Percentiles rank a stretch among this genome's conserved stretches.
These are phyloP conservation scores for Wickerhamiella parazyma DNA, from an alignment of 805 yeast genomes.

Conservation along the genomic window DNA sequence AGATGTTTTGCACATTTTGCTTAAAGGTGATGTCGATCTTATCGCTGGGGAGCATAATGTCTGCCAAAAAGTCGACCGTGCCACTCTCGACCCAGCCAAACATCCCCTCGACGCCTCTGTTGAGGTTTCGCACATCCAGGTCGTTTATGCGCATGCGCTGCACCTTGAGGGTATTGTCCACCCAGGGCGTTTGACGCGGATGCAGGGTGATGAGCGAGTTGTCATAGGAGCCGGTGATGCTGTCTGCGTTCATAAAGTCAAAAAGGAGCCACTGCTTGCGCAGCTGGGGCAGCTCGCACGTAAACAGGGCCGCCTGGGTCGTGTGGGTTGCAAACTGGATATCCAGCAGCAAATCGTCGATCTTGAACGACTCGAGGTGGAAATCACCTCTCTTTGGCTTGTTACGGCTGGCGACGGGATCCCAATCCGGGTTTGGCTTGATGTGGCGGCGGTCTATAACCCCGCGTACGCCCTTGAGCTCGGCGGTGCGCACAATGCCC, in stretches of 20 bases:
- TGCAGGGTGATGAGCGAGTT: slow-evolving; percentile 87
- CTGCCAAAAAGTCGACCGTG: slow-evolving; percentile 85
- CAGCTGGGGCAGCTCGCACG: slow-evolving; percentile 63
- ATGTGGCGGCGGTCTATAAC: slow-evolving; percentile 86
- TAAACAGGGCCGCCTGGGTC: slow-evolving; percentile 45
- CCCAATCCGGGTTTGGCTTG: slow-evolving; percentile 66
- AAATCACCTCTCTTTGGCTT: slow-evolving; percentile 76
- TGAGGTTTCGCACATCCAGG: slow-evolving; percentile 74
- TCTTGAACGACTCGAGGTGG: slow-evolving; percentile 67
- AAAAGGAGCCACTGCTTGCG: slow-evolving; percentile 89
- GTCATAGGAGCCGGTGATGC: slow-evolving; percentile 83
- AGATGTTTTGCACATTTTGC: slow-evolving; percentile 27
- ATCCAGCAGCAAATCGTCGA: slow-evolving; percentile 77
- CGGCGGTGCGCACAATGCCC: slow-evolving; percentile 72
- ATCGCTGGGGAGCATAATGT: slow-evolving; percentile 65
- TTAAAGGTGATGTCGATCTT: slow-evolving; percentile 35
- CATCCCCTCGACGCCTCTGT: slow-evolving; percentile 78
- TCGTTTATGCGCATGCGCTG: slow-evolving; percentile 77
- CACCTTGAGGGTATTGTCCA: slow-evolving; percentile 23
- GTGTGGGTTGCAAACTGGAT: slow-evolving; percentile 57
- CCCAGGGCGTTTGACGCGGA: slow-evolving; percentile 41
- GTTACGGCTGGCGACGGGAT: slow-evolving; percentile 65
- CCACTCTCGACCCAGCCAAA: slow-evolving; percentile 96
- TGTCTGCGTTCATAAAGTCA: slow-evolving; percentile 72
- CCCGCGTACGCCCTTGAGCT: slow-evolving; percentile 77